phyloP scores from a whole-genome alignment of 2,329 filamentous ascomycete species.

The Salinomyces thailandicus region DNA sequence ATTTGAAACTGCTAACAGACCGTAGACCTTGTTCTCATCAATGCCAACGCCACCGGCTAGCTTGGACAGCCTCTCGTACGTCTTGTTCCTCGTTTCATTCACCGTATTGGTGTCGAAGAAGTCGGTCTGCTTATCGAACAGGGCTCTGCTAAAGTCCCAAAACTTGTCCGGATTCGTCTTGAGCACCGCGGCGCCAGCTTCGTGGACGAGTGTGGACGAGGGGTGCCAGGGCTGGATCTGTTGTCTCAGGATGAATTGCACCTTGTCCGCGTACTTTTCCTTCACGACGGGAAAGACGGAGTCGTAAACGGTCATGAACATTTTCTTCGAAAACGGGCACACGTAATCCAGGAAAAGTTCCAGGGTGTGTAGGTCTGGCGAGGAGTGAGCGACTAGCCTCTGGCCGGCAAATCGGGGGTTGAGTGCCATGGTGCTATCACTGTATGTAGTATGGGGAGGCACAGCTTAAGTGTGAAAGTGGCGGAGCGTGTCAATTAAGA shows the following conservation, averaged over 20 bases:
- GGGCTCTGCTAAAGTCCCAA: conserved; percentile 63
- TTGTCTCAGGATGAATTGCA: conserved; percentile 77
- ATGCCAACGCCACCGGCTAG: conserved; percentile 62
- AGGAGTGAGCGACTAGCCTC: conserved; percentile 45
- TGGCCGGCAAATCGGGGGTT: conserved; percentile 68
- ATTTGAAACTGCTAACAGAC: conserved; percentile 57
- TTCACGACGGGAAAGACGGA: conserved; percentile 55
- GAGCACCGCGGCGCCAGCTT: conserved; percentile 74
- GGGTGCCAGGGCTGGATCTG: conserved; percentile 92
- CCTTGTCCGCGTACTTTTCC: conserved; percentile 46
- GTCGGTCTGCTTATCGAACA: conserved; percentile 59
- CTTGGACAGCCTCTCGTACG: conserved; percentile 67
- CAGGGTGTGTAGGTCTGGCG: conserved; percentile 39
- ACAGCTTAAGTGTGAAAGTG: too few relatives aligned
- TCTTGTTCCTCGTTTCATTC: conserved; percentile 72
- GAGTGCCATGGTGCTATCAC: conserved; percentile 61
- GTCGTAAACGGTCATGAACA: conserved; percentile 67
- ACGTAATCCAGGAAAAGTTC: conserved; percentile 73
- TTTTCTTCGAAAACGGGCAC: conserved; percentile 58
- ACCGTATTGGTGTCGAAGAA: conserved; percentile 83
- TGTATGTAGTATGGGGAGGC: too few relatives aligned
- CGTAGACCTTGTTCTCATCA: conserved; percentile 58
- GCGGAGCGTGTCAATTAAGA: too few relatives aligned
- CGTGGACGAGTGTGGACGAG: conserved; percentile 57
- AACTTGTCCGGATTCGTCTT: conserved; percentile 60